A percentile compares a stretch with the other conserved stretches of the same genome.
phyloP scores from a whole-genome alignment of 192 early-diverging fungal species.

The Tieghemiomyces parasiticus region DNA sequence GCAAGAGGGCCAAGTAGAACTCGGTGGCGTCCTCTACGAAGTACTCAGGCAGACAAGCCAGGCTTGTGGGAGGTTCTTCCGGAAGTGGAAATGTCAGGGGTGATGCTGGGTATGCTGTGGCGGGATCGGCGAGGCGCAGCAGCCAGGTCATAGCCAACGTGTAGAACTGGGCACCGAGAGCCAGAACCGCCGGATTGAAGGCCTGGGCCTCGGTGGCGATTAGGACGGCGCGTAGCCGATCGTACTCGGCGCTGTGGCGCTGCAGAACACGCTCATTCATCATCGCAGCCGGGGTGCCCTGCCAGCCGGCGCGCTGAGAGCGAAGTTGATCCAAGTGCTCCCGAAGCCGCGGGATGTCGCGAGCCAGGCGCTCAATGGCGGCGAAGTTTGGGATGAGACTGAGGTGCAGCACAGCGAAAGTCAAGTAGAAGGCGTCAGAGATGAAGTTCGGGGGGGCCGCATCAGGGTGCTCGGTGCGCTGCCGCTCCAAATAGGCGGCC shows the following conservation, averaged over 20 bases:
- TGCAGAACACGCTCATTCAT: conserved; percentile 30
- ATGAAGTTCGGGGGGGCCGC: conserved; percentile 56
- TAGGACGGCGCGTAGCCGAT: conserved; percentile 46
- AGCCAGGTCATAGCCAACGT: conserved; percentile 83
- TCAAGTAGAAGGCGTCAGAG: conserved; percentile 75
- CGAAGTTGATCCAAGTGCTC: conserved; percentile 45
- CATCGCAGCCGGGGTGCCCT: conserved; percentile 16
- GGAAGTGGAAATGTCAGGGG: conserved; percentile 39
- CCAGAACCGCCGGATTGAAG: conserved; percentile 54
- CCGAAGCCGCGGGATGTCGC: conserved; percentile 49
- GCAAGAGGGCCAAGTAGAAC: conserved; percentile 53
- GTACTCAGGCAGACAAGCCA: conserved; percentile 80
- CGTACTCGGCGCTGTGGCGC: conserved; percentile 48
- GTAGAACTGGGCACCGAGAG: conserved; percentile 59
- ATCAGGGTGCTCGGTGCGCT: conserved; percentile 11
- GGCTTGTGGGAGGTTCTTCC: conserved; percentile 28
- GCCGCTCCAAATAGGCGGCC: conserved; percentile 48
- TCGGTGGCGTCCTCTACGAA: conserved; percentile 83
- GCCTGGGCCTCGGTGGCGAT: conserved; percentile 63
- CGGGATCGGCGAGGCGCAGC: conserved; percentile 51
- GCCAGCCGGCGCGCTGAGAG: conserved; percentile 14
- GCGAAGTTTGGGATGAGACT: conserved; percentile 59
- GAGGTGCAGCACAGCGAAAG: conserved; percentile 61
- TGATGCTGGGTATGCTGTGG: not conserved
- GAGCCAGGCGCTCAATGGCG: conserved; percentile 47